A percentile compares a stretch with the other conserved stretches of the same genome.
phyloP scores from a whole-genome alignment of 2,329 filamentous ascomycete species.

The Botryotinia convoluta region DNA sequence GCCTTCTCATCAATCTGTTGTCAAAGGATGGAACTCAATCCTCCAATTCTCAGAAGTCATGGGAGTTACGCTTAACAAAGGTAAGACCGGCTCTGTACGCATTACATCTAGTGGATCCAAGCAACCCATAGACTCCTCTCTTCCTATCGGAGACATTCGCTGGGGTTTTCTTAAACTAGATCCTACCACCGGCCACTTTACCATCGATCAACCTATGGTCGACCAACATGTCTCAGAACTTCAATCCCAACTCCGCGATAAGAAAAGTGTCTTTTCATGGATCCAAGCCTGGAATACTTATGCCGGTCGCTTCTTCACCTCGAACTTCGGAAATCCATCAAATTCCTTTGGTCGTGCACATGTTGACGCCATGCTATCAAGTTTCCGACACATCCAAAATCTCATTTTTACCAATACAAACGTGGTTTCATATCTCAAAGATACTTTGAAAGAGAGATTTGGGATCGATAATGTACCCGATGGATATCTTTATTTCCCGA shows the following conservation, averaged over 20 bases:
- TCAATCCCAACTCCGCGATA: constrained; percentile 49
- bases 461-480: constrained; percentile 41
- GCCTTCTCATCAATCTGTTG: constrained; percentile 48
- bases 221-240: constrained; percentile 57
- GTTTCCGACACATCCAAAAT: constrained; percentile 51
- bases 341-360: constrained; percentile 54
- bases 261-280: constrained; percentile 54
- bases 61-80: constrained; percentile 56
- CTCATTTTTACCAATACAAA: constrained; percentile 47
- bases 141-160: constrained; percentile 53
- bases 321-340: constrained; percentile 56
- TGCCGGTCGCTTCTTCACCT: constrained; percentile 54
- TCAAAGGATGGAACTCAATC: constrained; percentile 58
- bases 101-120: constrained; percentile 33
- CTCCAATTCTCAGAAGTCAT: constrained; percentile 53
- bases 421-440: constrained; percentile 49
- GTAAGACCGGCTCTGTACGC: constrained; percentile 54
- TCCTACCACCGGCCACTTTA: constrained; percentile 47
- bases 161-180: constrained; percentile 60
- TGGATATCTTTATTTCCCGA: constrained; percentile 44
- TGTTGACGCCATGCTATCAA: constrained; percentile 53
- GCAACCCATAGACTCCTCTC: constrained; percentile 27
- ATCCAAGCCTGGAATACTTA: constrained; percentile 61
- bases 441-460: constrained; percentile 50
- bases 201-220: constrained; percentile 54